These are phyloP conservation scores for Diaporthe destruens DNA, from an alignment of 2,329 filamentous ascomycete species.

Conservation along the genomic window DNA sequence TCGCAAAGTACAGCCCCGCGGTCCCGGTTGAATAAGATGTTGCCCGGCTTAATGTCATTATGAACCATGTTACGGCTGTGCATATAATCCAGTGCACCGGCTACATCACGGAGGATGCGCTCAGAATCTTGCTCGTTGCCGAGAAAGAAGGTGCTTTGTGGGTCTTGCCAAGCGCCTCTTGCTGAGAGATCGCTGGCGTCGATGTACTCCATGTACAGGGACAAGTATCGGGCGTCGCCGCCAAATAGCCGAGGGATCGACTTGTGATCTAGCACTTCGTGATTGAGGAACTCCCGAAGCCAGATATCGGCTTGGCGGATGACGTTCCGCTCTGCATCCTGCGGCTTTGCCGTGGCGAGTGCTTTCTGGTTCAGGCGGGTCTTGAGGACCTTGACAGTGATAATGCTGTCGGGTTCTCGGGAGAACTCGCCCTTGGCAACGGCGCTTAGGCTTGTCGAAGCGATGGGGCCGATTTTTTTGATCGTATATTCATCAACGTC, in stretches of 20 bases:
- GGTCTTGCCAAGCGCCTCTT: constrained; percentile 58
- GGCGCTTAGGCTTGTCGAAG: constrained; percentile 65
- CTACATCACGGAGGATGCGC: constrained; percentile 67
- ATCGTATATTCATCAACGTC: constrained; percentile 62
- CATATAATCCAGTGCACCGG: constrained; percentile 67
- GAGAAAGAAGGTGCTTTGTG: constrained; percentile 60
- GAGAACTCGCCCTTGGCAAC: constrained; percentile 69
- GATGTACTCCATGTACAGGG: constrained; percentile 72
- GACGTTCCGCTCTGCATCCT: constrained; percentile 65
- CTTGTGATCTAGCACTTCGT: constrained; percentile 66
- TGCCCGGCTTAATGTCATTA: constrained; percentile 74
- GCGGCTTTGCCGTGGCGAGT: constrained; percentile 56
- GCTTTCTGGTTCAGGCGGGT: constrained; percentile 54
- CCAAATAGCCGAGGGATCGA: constrained; percentile 71
- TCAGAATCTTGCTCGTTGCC: constrained; percentile 63
- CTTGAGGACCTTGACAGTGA: constrained; percentile 73
- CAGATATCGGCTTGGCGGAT: constrained; percentile 72
- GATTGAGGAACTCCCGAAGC: constrained; percentile 69
- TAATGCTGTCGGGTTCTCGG: constrained; percentile 63
- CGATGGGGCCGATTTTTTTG: constrained; percentile 69
- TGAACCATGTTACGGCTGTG: constrained; percentile 67
- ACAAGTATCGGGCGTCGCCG: constrained; percentile 70
- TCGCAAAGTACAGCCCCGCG: constrained; percentile 72
- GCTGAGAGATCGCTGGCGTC: constrained; percentile 67
- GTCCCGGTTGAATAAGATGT: constrained; percentile 70